Percentiles rank a stretch among this genome's conserved stretches.
phyloP scores from a whole-genome alignment of 83 land plant species.

The Larix sibirica region DNA sequence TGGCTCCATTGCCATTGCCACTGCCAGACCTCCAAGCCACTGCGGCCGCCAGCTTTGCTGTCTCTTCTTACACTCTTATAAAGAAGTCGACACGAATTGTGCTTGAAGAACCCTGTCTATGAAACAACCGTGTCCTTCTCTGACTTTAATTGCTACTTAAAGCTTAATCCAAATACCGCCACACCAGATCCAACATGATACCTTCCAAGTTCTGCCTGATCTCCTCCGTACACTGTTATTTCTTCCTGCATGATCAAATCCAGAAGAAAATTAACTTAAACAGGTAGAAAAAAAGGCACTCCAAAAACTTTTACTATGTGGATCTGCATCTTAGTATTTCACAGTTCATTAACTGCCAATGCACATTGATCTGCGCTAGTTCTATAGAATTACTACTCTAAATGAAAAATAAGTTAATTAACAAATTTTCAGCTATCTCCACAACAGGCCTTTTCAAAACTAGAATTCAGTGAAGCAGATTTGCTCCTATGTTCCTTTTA shows the following conservation, averaged over 20 bases:
- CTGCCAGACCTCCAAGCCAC: conserved; percentile 44
- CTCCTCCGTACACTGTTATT: not conserved
- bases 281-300: not conserved
- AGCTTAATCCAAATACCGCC: not conserved
- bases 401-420: not conserved
- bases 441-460: not conserved
- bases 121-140: not conserved
- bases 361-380: not conserved
- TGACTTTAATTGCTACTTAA: not conserved
- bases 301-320: not conserved
- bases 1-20: conserved; percentile 52
- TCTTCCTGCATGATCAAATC: not conserved
- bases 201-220: not conserved
- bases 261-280: not conserved
- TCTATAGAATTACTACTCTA: not conserved
- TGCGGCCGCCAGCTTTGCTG: conserved; percentile 49
- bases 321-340: not conserved
- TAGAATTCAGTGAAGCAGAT: too few relatives aligned
- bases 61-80: not conserved
- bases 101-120: not conserved
- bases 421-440: not conserved
- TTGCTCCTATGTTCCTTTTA: not conserved
- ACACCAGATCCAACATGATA: not conserved
- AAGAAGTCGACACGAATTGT: not conserved
- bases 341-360: not conserved